A percentile compares a stretch with the other conserved stretches of the same genome.
Evolutionary conservation across 768 basidiomycete genomes (phyloP).

Genomic region (Suillus alpinus): DNA sequence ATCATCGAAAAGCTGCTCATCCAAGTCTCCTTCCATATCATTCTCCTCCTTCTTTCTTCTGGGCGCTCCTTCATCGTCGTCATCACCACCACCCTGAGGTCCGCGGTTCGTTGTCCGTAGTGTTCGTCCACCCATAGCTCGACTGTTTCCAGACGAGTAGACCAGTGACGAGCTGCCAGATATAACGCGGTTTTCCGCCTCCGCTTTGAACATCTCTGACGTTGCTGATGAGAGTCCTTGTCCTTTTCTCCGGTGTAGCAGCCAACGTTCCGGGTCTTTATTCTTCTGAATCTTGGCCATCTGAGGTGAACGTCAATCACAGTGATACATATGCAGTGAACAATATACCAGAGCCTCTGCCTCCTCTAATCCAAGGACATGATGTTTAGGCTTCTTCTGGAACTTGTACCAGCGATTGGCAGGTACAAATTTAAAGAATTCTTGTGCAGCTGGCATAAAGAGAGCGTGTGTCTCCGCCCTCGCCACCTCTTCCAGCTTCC

Average conservation of each 20-base stretch:
- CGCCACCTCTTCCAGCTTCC: constrained; percentile 73
- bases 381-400: constrained; percentile 78
- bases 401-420: constrained; percentile 92
- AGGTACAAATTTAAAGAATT: constrained; percentile 85
- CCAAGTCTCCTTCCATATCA: constrained; percentile 76
- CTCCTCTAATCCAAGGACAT: constrained; percentile 63
- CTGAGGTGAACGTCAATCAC: constrained; percentile 9
- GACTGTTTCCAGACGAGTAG: constrained; percentile 49
- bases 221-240: constrained; percentile 60
- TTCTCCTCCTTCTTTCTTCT: constrained; percentile 54
- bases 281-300: constrained; percentile 59
- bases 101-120: constrained; percentile 71
- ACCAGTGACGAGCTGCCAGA: constrained; percentile 45
- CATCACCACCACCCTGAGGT: constrained; percentile 58
- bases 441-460: constrained; percentile 80
- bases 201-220: constrained; percentile 66
- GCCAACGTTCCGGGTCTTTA: constrained; percentile 72
- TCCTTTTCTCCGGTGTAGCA: constrained; percentile 58
- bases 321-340: not conserved
- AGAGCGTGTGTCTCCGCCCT: constrained; percentile 74
- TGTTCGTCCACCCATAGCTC: constrained; percentile 66
- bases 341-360: constrained; percentile 63
- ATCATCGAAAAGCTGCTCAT: constrained; percentile 81
- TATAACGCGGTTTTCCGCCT: constrained; percentile 46
- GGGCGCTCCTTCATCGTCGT: constrained; percentile 62